Base-by-base conservation (phyloP, 2,329 filamentous ascomycete species). In the Metarhizium brunneum region DNA sequence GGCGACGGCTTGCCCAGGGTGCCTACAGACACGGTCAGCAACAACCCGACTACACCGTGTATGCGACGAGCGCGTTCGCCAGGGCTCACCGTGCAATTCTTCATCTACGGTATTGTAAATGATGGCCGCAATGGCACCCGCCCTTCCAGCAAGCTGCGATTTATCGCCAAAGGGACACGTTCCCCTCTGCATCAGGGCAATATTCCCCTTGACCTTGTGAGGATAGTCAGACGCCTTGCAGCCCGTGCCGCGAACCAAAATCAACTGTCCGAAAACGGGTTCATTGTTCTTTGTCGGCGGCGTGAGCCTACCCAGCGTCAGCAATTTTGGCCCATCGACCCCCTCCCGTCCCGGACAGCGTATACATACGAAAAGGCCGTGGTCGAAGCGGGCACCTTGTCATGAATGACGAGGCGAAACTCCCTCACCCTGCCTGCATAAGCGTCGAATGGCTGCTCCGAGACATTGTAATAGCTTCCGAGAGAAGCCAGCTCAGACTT, bases 41-140 rank as follows among this genome's bases (percentile, higher is more conserved):
- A 40, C 11, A 11, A 11, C 14, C 5, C 14, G 32, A 7, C 32
- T 7, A 7, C 32, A 4, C 25, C 4, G 25, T 25, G 25, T 25
- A 25, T 25, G 25, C 25, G 25, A 25, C 25, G 25, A 25, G 25
- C 25, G 25, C 25, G 25, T 25, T 25, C 3, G 25, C 25, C 25
- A 25, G 25, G 1, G 32, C 38, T 40, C 5, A 40, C 38, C 89
- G 52, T 79, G 76, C 1, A 90, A 70, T 3, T 72, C 68, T 2
- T 82, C 87, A 1, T 78, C 71, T 51, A 83, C 82, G 61, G 85
- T 86, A 74, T 92, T 90, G 72, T 88, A 92, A 52, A 94, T 76
- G 14, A 94, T 71, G 1, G 85, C 86, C 2, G 84, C 88, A 3
- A 82, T 69, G 5, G 89, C 89, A 20, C 88, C 87, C 1, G 86